Conservation (phyloP, 805 yeast species). For the Torulaspora microellipsoides region DNA sequence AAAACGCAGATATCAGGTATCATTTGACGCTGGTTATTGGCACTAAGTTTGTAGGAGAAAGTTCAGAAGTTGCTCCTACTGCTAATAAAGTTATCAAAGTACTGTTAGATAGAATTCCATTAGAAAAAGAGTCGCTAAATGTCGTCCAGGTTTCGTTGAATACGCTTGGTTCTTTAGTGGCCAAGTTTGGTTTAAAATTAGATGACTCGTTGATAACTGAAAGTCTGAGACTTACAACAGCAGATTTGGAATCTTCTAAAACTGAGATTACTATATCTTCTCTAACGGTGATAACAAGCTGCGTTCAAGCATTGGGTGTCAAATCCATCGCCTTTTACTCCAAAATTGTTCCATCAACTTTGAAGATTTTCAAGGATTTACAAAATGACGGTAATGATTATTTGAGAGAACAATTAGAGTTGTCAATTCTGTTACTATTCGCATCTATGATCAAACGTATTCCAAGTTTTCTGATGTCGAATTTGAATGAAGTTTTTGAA, state of each 20-base stretch:
- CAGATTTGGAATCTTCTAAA: slow-evolving; percentile 45
- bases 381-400: slow-evolving; percentile 19
- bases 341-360: slow-evolving; percentile 71
- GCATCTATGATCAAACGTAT: slow-evolving; percentile 75
- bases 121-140: slow-evolving; percentile 33
- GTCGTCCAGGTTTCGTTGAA: slow-evolving; percentile 68
- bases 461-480: slow-evolving; percentile 77
- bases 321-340: slow-evolving; percentile 82
- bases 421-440: slow-evolving; percentile 65
- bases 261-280: slow-evolving; percentile 71
- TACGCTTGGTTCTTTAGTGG: slow-evolving; percentile 56
- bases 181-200: slow-evolving; percentile 53
- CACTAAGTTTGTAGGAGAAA: slow-evolving; percentile 65
- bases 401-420: slow-evolving; percentile 46
- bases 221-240: slow-evolving; percentile 47
- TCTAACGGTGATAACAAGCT: slow-evolving; percentile 62
- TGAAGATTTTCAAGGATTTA: slow-evolving; percentile 49
- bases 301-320: slow-evolving; percentile 75
- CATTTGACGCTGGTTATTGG: slow-evolving; percentile 61
- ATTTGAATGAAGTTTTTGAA: slow-evolving; percentile 56
- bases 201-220: slow-evolving; percentile 45
- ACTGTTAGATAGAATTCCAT: slow-evolving; percentile 39
- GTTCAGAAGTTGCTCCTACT: slow-evolving; percentile 47
- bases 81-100: slow-evolving; percentile 49
- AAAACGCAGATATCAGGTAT: slow-evolving; percentile 47